Base-by-base conservation (phyloP, 305 asterid species). In the Euphrasia arctica region DNA sequence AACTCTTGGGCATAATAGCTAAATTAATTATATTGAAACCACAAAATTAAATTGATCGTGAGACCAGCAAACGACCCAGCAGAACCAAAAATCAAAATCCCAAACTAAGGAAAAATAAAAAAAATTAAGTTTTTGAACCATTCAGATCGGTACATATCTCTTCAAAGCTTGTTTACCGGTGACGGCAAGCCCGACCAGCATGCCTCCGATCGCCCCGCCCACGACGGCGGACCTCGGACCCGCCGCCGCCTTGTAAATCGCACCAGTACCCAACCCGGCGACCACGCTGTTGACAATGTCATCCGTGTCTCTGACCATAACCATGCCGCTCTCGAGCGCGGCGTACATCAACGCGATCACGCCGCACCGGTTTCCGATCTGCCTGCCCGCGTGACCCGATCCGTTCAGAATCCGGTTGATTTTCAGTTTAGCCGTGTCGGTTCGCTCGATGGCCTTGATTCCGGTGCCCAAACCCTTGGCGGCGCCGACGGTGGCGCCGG, bases 161-260 rank as follows among this genome's bases (percentile, higher is more conserved):
- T 90, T 93, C 82, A 88, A 25, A 47, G 75, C 86, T 77, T 91
- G 99, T 70, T 90, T 93, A 47, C 95, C 96, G 0, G 91, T 54
- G 12, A 90, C 95, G 0, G 90, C 96, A 66, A 91, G 32, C 13
- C 96, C 97, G 34, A 82, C 96, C 50, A 86, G 74, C 34, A 81
- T 80, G 3, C 96, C 97, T 0, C 99, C 99, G 13, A 93, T 80
- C 22, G 97, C 97, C 29, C 97, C 99, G 7, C 95, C 99, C 66
- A 93, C 83, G 0, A 96, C 99, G 2, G 97, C 99, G 1, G 95
- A 88, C 82, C 96, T 83, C 28, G 83, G 78, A 18, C 99, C 99
- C 0, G 91, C 58, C 52, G 97, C 99, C 64, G 99, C 99, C 79
- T 85, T 84, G 80, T 84, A 93, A n/a, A 90, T 79, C 2, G 80